Evolutionary conservation across 2,329 filamentous ascomycete genomes (phyloP), one percentile per base, ranked within the genome.

Genomic region (Acephala macrosclerotiorum): DNA sequence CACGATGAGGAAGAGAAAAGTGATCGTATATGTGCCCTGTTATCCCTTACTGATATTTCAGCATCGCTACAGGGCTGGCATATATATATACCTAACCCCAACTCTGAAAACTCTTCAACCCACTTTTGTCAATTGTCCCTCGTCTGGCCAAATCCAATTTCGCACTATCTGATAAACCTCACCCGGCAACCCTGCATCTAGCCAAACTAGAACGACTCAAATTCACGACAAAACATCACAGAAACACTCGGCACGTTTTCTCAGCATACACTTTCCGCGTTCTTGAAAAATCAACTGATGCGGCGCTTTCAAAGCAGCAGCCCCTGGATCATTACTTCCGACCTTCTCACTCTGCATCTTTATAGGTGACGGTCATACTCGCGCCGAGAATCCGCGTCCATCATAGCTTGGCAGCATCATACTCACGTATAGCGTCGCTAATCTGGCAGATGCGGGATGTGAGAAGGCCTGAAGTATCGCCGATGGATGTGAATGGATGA

Each of bases 81-180:
- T 42, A 20, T 49, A 49, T 49, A 49, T 49, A 49, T 49, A 49
- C 20, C 45, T 3, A 12, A 49, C 22, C 45, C 45, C 45, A 49
- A 20, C 45, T 3, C n/a, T 6, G 7, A 49, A 47, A 7, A 49
- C 11, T 25, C 20, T 25, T 49, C 45, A 12, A 22, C 11, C 4
- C n/a, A 9, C 45, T 22, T 49, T 49, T 49, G 45, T 5, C 22
- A 22, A 49, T 49, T 25, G 45, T 49, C 20, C 45, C 45, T 26
- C 6, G 14, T n/a, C 45, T 49, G n/a, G 3, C 29, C 4, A 33
- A 33, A 33, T 33, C 9, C 29, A 33, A 33, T 9, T 33, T 33
- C 29, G 9, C 29, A 9, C 29, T 33, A 33, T 33, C 29, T 9
- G n/a, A n/a, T n/a, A n/a, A n/a, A 33, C 29, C 4, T 4, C 29